Evolutionary conservation across 352 stramenopile species (phyloP), one percentile per base, ranked within the genome.

Genomic region (Pilasporangium apinafurcum): DNA sequence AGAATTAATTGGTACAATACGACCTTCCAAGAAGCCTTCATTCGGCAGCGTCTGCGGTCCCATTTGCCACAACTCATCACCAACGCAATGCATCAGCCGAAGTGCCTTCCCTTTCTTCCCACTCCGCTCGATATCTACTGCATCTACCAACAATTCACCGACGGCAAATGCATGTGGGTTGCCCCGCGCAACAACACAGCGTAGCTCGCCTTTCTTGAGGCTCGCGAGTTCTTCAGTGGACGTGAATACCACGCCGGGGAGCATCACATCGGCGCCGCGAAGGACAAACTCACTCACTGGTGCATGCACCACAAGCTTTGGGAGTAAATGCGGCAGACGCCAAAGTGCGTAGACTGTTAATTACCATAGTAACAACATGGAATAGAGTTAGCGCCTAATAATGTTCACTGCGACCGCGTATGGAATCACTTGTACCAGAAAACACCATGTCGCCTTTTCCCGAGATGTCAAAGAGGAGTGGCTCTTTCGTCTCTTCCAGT

Each of bases 261-360:
- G 58, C 82, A 94, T 94, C 37, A 91, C 76, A 37, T 92, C 82
- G 0, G 82, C 82, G 7, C 82, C 82, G 26, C 79, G 69, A 20
- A 94, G 51, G 28, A 92, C 68, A 24, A 85, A 94, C 36, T 86
- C 59, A 37, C 82, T 94, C 56, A 89, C 82, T 3, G 78, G 77
- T 9, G 77, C 76, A 42, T 94, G 77, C 27, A 94, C 78, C 24
- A 65, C 44, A 31, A 94, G 44, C 21, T 52, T 40, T 7, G 77
- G 79, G 28, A 93, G 51, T 18, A 90, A 37, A 18, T 58, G 39
- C 0, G 73, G 51, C 4, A 52, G 47, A 1, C 53, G 47, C 82
- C 82, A 94, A 8, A 94, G 44, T 9, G 78, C 65, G 29, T 92
- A 94, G 14, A 92, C 68, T 34, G 53, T 37, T 1, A 30, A 44